phyloP scores from a whole-genome alignment of 1,139 yeast genomes.

The Candida gigantensis region DNA sequence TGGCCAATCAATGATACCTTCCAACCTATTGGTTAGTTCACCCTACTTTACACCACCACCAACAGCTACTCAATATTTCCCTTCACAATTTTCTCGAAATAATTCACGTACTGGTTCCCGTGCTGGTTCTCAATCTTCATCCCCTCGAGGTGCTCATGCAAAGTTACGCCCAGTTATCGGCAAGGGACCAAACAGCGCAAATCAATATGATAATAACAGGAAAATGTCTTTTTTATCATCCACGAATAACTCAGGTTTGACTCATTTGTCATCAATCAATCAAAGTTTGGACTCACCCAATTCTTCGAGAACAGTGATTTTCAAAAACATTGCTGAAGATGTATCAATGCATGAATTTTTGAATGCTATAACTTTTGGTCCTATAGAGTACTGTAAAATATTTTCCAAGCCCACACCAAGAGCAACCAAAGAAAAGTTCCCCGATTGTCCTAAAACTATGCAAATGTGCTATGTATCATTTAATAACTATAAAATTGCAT shows the following conservation, averaged over 20 bases:
- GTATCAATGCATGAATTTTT: conserved; percentile 34
- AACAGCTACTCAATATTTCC: conserved; percentile 12
- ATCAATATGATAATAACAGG: neutral
- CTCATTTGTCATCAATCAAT: conserved; percentile 1
- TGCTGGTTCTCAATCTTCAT: conserved; percentile 10
- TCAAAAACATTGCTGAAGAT: conserved; percentile 31
- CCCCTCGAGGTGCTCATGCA: conserved; percentile 10
- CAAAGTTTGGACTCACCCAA: conserved; percentile 12
- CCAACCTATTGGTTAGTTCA: conserved; percentile 65
- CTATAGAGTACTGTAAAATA: conserved; percentile 45
- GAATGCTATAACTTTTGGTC: conserved; percentile 41
- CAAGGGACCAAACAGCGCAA: neutral
- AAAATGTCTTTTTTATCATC: neutral
- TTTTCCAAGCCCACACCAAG: conserved; percentile 33
- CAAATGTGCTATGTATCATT: conserved; percentile 44
- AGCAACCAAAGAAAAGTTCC: conserved; percentile 15
- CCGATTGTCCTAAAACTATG: conserved; percentile 16
- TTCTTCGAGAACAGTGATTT: conserved; percentile 37
- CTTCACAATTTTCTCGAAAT: conserved; percentile 2
- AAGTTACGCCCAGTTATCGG: neutral
- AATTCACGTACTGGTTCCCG: conserved; percentile 3
- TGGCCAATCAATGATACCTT: conserved; percentile 68
- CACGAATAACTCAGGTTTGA: too few species aligned
- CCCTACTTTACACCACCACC: conserved; percentile 55
- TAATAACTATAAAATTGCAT: conserved; percentile 36